Conservation (phyloP, 1,139 yeast genomes). For the Ogataea hybrid region DNA sequence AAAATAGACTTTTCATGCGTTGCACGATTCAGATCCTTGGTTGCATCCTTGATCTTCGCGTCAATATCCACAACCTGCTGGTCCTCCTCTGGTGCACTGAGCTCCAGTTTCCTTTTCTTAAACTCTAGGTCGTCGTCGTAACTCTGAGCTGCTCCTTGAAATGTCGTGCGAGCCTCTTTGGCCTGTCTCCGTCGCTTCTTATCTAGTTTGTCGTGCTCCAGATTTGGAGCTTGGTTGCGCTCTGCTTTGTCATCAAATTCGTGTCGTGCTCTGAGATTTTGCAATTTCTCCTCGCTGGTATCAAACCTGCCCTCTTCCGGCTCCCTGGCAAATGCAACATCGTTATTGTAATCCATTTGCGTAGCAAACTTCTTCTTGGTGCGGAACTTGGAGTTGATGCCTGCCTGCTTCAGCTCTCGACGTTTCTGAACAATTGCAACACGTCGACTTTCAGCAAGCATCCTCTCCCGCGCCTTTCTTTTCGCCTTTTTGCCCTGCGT, state of each 20-base stretch:
- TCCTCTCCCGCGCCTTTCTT: constrained; percentile 81
- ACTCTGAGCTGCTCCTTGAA: constrained; percentile 25
- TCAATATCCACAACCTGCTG: constrained; percentile 31
- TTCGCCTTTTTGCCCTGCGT: constrained; percentile 96
- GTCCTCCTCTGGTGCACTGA: constrained; percentile 42
- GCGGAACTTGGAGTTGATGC: constrained; percentile 57
- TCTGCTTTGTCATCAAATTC: constrained; percentile 48
- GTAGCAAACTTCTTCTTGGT: constrained; percentile 50
- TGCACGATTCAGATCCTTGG: constrained; percentile 27
- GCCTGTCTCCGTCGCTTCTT: constrained; percentile 34
- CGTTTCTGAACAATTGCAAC: constrained; percentile 77
- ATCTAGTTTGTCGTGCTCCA: constrained; percentile 39
- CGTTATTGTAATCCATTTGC: constrained; percentile 80
- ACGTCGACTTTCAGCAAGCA: constrained; percentile 53
- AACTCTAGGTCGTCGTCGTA: constrained; percentile 35
- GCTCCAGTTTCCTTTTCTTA: constrained; percentile 51
- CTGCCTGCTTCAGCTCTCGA: constrained; percentile 84
- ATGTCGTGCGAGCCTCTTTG: constrained; percentile 22
- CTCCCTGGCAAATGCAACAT: constrained; percentile 74
- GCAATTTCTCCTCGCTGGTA: constrained; percentile 52
- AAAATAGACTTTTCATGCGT: constrained; percentile 25
- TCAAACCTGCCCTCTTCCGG: constrained; percentile 74
- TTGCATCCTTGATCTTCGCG: constrained; percentile 33
- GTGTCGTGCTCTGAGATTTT: constrained; percentile 39
- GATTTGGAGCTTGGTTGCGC: constrained; percentile 46